These are phyloP conservation scores for Candida sp. DNA, from an alignment of 1,139 yeast genomes.

Conservation along the genomic window DNA sequence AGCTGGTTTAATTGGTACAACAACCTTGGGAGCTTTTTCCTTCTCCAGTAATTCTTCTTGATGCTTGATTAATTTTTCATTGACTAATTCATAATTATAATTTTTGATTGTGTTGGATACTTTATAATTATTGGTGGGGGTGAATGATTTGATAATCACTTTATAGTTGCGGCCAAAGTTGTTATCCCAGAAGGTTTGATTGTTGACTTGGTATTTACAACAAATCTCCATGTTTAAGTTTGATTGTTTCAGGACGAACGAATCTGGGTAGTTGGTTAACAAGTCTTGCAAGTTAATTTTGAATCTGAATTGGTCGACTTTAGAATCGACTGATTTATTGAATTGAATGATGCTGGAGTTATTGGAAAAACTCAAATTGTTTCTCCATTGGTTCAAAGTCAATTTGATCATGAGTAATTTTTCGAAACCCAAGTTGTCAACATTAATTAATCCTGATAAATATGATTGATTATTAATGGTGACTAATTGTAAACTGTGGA, in stretches of 20 bases:
- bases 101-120: constrained; percentile 1
- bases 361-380: constrained; percentile 23
- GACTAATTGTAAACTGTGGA: constrained; percentile 3
- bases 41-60: neutral
- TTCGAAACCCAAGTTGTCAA: constrained; percentile 36
- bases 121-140: neutral
- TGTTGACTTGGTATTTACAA: constrained; percentile 21
- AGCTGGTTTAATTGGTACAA: neutral
- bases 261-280: constrained; percentile 4
- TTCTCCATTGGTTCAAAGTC: constrained; percentile 37
- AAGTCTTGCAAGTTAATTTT: constrained; percentile 28
- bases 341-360: constrained; percentile 14
- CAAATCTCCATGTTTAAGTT: constrained; percentile 20
- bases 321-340: constrained; percentile 20
- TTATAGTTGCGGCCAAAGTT: constrained; percentile 27
- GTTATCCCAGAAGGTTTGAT: constrained; percentile 32
- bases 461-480: constrained; percentile 6
- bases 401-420: constrained; percentile 33
- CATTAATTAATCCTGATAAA: constrained; percentile 29
- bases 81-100: neutral
- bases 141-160: constrained; percentile 14
- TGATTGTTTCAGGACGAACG: neutral
- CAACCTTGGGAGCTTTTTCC: neutral
- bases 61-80: constrained; percentile 1
- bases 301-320: constrained; percentile 38